Evolutionary conservation across 2,329 filamentous ascomycete species (phyloP), one percentile per base, ranked within the genome.

Genomic region (Amylocarpus encephaloides): DNA sequence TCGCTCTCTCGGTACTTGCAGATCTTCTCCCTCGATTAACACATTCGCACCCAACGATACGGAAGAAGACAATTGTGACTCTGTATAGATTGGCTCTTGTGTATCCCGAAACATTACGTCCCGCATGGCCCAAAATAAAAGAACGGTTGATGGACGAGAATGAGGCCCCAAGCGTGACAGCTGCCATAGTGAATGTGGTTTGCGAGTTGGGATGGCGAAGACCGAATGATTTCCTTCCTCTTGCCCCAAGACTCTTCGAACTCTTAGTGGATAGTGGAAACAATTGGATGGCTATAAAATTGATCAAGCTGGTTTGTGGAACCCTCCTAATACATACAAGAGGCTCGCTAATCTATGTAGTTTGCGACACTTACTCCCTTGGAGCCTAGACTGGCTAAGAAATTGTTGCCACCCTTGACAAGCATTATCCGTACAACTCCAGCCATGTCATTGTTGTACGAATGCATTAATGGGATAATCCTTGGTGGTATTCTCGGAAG

Each of bases 201-300:
- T 97, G 93, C 68, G 93, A 98, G 69, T 73, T 98, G 35, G 92
- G 92, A 5, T 96, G 92, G 88, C 81, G 93, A 60, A 79, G 93
- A 59, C 93, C 93, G 3, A 85, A 92, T 59, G 93, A 98, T 68
- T 97, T 97, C 61, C 74, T 98, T 29, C 88, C 93, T 12, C 75
- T 98, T 29, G 93, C 93, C 0, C 93, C 93, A 7, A 79, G 93
- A 51, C 71, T 98, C 22, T 98, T 97, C 62, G 91, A 96, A 65
- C 76, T 98, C 15, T 73, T 98, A 22, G 91, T 96, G 11, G 86
- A 94, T 53, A 85, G 90, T 49, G 86, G 86, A 34, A 97, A 98
- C 69, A 98, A 98, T 69, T 98, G 93, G 93, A 97, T 98, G 92
- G 91, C 91, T 52, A 98, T 98, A 66, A 98, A 98, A 68, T 81